Evolutionary conservation across 176 grass and related monocot genomes (phyloP), one percentile per base, ranked within the genome.

Genomic region (Leersia perrieri): DNA sequence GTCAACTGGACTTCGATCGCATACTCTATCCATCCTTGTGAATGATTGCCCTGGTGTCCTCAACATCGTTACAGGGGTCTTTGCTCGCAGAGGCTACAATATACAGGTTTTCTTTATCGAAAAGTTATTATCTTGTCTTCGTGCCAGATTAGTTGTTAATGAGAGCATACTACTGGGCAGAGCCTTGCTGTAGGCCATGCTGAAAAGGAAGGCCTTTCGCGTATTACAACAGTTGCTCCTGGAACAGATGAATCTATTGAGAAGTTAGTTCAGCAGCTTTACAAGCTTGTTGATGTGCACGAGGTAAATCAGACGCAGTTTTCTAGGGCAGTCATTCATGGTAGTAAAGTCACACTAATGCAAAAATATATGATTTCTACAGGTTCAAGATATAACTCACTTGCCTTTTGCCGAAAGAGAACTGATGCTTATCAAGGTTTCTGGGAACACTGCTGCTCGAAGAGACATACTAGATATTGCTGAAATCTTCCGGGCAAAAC

Each of bases 21-120:
- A 99, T 87, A 99, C 96, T 68, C 87, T 99, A 26, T 95, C 92
- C 63, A 95, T 95, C 75, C 92, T 95, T 45, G 96, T 99, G 64
- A 99, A 90, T 38, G 88, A 99, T 87, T 86, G 40, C 72, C 92
- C 92, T 53, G 96, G 96, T 75, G 96, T 98, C 39, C 92, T 98
- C 70, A 98, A 99, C 64, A 89, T 91, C 44, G 87, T 99, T 64
- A 99, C 96, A 33, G 96, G 96, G 31, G 96, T 95, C 13, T 99
- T 99, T 84, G 74, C 96, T 84, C 90, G 96, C 39, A 95, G 96
- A 82, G 96, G 96, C 39, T 99, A 99, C 87, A 99, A 93, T 89
- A 99, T 99, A 90, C 90, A 99, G 92, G 92, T 99, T 89, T 79
- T 9, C 14, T 76, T 67, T 68, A n/a, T 34, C 20, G 0, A 58